Conservation (phyloP, 2,329 filamentous ascomycete genomes). For the Aspergillus glaucus region DNA sequence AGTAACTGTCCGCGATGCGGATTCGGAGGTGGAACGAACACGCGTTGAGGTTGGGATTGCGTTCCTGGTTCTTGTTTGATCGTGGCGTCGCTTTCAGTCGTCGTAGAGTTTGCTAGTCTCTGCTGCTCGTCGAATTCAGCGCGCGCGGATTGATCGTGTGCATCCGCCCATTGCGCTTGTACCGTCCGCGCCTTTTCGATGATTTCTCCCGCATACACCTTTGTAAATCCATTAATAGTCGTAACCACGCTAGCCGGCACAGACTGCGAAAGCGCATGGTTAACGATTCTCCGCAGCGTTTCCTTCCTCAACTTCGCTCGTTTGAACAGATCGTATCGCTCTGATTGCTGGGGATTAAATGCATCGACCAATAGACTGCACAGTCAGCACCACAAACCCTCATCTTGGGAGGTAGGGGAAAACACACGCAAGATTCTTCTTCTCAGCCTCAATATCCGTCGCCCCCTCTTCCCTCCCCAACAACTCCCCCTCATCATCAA, state of each 20-base stretch:
- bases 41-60: slow-evolving; percentile 8
- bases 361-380: slow-evolving; percentile 40
- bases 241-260: slow-evolving; percentile 60
- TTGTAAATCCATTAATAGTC: slow-evolving; percentile 59
- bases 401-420: background rate
- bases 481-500: slow-evolving; percentile 42
- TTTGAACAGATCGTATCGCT: slow-evolving; percentile 45
- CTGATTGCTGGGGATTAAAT: slow-evolving; percentile 43
- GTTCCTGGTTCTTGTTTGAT: slow-evolving; percentile 1
- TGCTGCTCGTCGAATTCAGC: slow-evolving; percentile 53
- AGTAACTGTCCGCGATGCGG: slow-evolving; percentile 44
- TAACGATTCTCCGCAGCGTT: slow-evolving; percentile 52
- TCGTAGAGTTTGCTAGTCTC: slow-evolving; percentile 44
- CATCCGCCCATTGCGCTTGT: slow-evolving; percentile 48
- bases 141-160: slow-evolving; percentile 47
- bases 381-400: background rate
- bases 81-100: slow-evolving; percentile 3
- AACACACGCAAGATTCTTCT: slow-evolving; percentile 41
- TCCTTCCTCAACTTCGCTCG: slow-evolving; percentile 46
- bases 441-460: slow-evolving; percentile 46
- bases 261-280: slow-evolving; percentile 61
- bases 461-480: slow-evolving; percentile 39
- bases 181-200: slow-evolving; percentile 60
- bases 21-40: slow-evolving; percentile 36
- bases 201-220: slow-evolving; percentile 61